Base-by-base conservation (phyloP, 2,329 filamentous ascomycete species). In the Pseudohalonectria lignicola region DNA sequence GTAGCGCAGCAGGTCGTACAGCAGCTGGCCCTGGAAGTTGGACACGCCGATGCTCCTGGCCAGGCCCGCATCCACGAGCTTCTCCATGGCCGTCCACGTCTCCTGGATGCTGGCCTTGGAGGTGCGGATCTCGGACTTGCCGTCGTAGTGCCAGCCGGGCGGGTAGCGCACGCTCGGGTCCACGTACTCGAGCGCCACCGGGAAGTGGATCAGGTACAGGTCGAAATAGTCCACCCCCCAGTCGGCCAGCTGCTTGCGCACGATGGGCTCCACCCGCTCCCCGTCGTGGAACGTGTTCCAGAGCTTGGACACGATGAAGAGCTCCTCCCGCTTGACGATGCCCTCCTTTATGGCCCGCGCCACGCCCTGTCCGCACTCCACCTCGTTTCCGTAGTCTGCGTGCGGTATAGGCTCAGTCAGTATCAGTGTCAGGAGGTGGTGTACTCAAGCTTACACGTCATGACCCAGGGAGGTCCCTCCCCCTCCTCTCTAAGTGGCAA, bases 261-360 rank as follows among this genome's bases (percentile, higher is more conserved):
- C 73, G 55, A 92, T 86, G 41, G 79, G 78, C 62, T 81, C 76
- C 45, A 90, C 84, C 50, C 74, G 72, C 49, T 90, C 79, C 50
- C 70, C 71, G 53, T 90, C 82, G 69, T 94, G 86, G 75, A 87
- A 94, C 48, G 79, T 80, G 67, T 90, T 87, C 86, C 87, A 94
- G 41, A 94, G 80, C 71, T 94, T 94, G 62, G 82, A 86, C 47
- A 88, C 83, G 55, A 94, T 79, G 75, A 94, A 94, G 56, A 94
- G 82, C 18, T 94, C 86, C 61, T 84, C 77, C 43, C 85, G 81
- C 68, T 80, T 86, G 49, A 88, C 83, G 41, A 90, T 60, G 31
- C 84, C 82, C 9, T 92, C 85, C 54, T 81, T 73, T 62, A 92
- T 86, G 52, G 85, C 85, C 49, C 82, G 81, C 42, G 79, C 75